phyloP scores from a whole-genome alignment of 2,329 filamentous ascomycete genomes.

The Metarhizium brunneum region DNA sequence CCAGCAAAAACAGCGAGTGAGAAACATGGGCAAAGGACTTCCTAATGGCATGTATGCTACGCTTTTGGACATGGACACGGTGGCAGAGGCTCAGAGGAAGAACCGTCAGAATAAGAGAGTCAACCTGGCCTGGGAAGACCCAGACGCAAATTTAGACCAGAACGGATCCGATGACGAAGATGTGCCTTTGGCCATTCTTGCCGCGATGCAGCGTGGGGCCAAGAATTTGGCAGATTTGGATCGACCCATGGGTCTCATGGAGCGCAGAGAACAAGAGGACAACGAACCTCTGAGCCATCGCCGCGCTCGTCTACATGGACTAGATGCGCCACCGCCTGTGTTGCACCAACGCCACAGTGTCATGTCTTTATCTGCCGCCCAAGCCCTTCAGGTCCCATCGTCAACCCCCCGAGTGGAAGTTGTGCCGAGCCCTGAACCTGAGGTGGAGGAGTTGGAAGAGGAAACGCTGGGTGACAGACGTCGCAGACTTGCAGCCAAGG shows the following conservation, averaged over 20 bases:
- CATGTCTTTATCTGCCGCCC: constrained; percentile 28
- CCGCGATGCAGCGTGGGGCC: constrained; percentile 46
- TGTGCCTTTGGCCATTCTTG: constrained; percentile 76
- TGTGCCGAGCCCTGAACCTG: constrained; percentile 20
- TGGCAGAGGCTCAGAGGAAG: constrained; percentile 74
- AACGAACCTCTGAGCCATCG: constrained; percentile 79
- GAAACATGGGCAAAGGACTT: constrained; percentile 46
- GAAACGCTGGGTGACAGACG: constrained; percentile 59
- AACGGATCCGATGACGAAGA: constrained; percentile 64
- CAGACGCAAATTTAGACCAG: constrained; percentile 33
- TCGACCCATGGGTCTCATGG: constrained; percentile 65
- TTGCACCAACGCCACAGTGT: constrained; percentile 33
- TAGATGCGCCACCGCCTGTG: constrained; percentile 34
- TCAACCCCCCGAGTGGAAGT: neutral
- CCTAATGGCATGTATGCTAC: constrained; percentile 85
- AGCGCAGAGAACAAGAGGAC: constrained; percentile 78
- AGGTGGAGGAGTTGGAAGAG: constrained; percentile 49
- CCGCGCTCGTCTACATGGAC: constrained; percentile 63
- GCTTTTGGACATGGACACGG: constrained; percentile 79
- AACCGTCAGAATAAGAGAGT: constrained; percentile 66
- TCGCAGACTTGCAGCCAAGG: constrained; percentile 52
- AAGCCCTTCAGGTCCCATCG: constrained; percentile 1
- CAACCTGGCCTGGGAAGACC: constrained; percentile 84
- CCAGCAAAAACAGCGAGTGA: constrained; percentile 71
- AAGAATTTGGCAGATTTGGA: constrained; percentile 45